Evolutionary conservation across 2,329 filamentous ascomycete species (phyloP).

Genomic region (Trichoderma hamatum): DNA sequence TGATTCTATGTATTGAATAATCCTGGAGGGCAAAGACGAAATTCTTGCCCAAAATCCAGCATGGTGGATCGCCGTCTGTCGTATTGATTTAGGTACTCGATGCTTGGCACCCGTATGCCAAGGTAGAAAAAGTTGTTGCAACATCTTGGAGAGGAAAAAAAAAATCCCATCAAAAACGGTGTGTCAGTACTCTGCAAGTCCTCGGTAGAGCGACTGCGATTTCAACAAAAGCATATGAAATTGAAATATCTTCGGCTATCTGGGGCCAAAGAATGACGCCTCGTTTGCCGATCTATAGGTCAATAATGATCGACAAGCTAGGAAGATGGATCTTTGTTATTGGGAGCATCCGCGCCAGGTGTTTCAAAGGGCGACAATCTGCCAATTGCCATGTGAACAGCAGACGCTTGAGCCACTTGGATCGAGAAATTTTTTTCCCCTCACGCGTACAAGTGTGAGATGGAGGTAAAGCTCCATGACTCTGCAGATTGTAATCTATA

Average conservation of each 20-base stretch:
- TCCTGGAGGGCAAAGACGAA: neutral
- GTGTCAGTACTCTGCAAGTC: neutral
- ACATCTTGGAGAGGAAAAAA: neutral
- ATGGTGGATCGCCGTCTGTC: neutral
- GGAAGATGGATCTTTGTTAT: conserved; percentile 14
- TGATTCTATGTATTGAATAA: neutral
- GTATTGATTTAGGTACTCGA: neutral
- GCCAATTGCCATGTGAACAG: neutral
- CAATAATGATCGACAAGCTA: conserved; percentile 16
- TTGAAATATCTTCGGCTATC: neutral
- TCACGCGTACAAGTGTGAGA: neutral
- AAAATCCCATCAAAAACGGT: neutral
- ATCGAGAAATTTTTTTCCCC: neutral
- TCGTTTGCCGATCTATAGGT: conserved; percentile 12
- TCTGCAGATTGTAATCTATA: neutral
- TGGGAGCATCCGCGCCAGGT: conserved; percentile 20
- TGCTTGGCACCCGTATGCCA: neutral
- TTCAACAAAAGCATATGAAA: neutral
- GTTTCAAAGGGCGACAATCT: conserved; percentile 7
- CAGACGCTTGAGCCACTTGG: neutral
- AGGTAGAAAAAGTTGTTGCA: neutral
- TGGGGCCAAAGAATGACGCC: conserved; percentile 20
- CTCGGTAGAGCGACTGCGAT: neutral
- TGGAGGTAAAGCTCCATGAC: neutral
- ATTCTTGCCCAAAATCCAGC: neutral